phyloP scores from a whole-genome alignment of 139 green algal genomes.

The Coelastrella sp. region DNA sequence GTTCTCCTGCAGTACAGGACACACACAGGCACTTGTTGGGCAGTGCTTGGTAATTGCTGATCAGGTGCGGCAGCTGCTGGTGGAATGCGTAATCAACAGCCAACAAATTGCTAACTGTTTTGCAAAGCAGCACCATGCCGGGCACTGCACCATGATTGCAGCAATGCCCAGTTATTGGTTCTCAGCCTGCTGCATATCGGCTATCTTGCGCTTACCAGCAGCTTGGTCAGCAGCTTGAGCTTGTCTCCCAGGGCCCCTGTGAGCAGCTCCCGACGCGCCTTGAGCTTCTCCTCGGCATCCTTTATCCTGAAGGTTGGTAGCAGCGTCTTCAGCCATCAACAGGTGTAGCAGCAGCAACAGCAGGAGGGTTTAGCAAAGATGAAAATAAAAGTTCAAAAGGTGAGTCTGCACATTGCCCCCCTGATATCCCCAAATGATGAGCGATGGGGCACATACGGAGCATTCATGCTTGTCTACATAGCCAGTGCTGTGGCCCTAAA shows the following conservation, averaged over 20 bases:
- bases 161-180: not conserved
- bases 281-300: slow-evolving; percentile 50
- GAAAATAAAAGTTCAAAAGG: no score
- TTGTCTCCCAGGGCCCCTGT: slow-evolving; percentile 47
- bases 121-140: not conserved
- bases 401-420: no score
- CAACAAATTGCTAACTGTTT: not conserved
- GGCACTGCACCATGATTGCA: not conserved
- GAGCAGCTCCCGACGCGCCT: slow-evolving; percentile 50
- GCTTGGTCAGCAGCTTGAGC: slow-evolving; percentile 46
- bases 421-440: no score
- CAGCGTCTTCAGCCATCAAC: not conserved
- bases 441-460: no score
- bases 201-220: slow-evolving; percentile 28
- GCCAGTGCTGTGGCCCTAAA: no score
- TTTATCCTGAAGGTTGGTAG: slow-evolving; percentile 32
- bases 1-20: not conserved
- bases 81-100: not conserved
- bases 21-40: not conserved
- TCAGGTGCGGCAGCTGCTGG: not conserved
- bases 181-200: not conserved
- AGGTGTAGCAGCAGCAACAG: not conserved
- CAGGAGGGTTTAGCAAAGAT: not conserved
- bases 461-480: no score
- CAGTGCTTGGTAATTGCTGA: no score